Base-by-base conservation (phyloP, 2,329 filamentous ascomycete genomes). In the Fusarium xyrophilum region DNA sequence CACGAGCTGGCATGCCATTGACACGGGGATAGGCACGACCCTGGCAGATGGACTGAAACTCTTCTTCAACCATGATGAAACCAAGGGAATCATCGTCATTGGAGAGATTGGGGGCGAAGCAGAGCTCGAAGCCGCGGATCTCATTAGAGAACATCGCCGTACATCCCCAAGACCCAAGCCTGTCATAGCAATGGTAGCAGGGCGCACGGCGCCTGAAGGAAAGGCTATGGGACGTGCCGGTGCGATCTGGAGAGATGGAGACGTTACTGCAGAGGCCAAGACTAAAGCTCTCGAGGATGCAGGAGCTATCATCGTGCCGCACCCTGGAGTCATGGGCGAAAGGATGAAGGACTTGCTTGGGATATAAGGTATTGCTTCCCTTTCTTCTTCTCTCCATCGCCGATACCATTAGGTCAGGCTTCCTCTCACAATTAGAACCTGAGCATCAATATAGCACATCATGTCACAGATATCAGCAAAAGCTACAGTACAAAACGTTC, bases 151-250 rank as follows among this genome's bases (percentile, higher is more conserved):
- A n/a, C 92, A 93, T 74, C 82, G 81, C 1, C 27, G 13, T 14
- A 83, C 79, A 56, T 82, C 86, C 11, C 68, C 79, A 10, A 84
- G 87, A 52, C 88, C 89, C 0, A 93, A 93, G 82, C 89, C 82
- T 60, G 83, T 80, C 28, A 61, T 91, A 73, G 89, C 88, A 43
- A 83, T 92, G 58, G 84, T 93, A 19, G 89, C 88, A 14, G 91
- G 91, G 2, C 78, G 85, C 61, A 84, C 87, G 56, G 89, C 90
- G 11, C 86, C 86, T 4, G 76, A 80, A 36, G 87, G 87, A 0
- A 84, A 84, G 38, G 84, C 89, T 10, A 93, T 93, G 89, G 91
- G 91, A 3, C 91, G 93, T 76, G 90, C 90, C 4, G 91, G 91
- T 25, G 90, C 90, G 5, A 86, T 89, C 77, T 56, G 76, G 2